Conservation (phyloP, 768 basidiomycete genomes). For the Collybia sp. region DNA sequence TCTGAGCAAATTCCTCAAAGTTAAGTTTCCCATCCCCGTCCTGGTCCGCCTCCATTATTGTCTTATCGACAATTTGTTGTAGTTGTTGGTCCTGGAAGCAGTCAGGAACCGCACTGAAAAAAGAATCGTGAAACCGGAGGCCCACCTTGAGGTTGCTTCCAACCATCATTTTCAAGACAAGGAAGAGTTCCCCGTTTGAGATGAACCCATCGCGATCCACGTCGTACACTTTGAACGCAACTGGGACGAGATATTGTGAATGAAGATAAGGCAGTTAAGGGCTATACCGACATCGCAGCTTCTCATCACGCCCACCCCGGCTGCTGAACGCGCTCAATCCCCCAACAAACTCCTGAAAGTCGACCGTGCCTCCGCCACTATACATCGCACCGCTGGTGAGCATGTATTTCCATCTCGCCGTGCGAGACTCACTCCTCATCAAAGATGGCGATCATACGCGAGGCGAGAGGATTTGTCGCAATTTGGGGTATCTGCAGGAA, state of each 20-base stretch:
- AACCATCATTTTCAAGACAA: slow-evolving; percentile 99
- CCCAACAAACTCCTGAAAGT: slow-evolving; percentile 99
- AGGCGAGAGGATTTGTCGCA: slow-evolving; percentile 94
- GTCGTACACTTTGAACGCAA: slow-evolving; percentile 99
- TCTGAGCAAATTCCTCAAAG: slow-evolving; percentile 95
- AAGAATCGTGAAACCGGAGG: slow-evolving; percentile 4
- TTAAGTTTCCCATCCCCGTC: slow-evolving; percentile 96
- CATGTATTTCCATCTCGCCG: background rate
- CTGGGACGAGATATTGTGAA: slow-evolving; percentile 33
- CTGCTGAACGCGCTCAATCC: slow-evolving; percentile 97
- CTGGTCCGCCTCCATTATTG: slow-evolving; percentile 99
- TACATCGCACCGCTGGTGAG: slow-evolving; percentile 3
- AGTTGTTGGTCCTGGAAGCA: slow-evolving; percentile 84
- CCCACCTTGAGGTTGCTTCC: slow-evolving; percentile 94
- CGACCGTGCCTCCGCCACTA: slow-evolving; percentile 97
- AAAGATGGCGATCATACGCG: slow-evolving; percentile 98
- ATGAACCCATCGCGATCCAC: slow-evolving; percentile 97
- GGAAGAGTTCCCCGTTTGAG: slow-evolving; percentile 96
- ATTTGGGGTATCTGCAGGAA: slow-evolving; percentile 99
- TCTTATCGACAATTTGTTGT: slow-evolving; percentile 99
- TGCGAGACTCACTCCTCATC: slow-evolving; percentile 83
- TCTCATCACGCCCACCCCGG: slow-evolving; percentile 95
- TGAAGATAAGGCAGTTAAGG: background rate
- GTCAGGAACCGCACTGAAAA: slow-evolving; percentile 3
- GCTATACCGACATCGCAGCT: slow-evolving; percentile 67